phyloP scores from a whole-genome alignment of 768 basidiomycete genomes.

The Pluteus cervinus region DNA sequence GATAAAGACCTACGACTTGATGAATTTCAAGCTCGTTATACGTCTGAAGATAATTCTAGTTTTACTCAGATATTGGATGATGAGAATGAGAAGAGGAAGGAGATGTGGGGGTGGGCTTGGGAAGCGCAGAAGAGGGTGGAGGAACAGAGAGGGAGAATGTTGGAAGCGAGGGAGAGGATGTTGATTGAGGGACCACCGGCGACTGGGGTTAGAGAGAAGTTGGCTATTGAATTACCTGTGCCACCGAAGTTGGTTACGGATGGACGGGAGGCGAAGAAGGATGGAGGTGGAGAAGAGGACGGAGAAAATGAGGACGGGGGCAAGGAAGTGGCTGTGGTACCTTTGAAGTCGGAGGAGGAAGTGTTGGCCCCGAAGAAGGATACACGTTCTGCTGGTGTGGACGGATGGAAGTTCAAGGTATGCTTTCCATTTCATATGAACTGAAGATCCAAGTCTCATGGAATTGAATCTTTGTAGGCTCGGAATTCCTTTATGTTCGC shows the following conservation, averaged over 20 bases:
- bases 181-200: constrained; percentile 62
- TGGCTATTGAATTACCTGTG: constrained; percentile 55
- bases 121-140: constrained; percentile 84
- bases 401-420: constrained; percentile 82
- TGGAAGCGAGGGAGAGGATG: constrained; percentile 64
- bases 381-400: constrained; percentile 62
- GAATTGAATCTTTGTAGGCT: constrained; percentile 52
- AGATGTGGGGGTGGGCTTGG: constrained; percentile 91
- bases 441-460: constrained; percentile 4
- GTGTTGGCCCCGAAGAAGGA: constrained; percentile 82
- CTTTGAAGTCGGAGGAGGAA: constrained; percentile 22
- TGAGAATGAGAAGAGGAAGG: constrained; percentile 79
- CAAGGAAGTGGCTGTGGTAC: constrained; percentile 16
- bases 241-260: constrained; percentile 49
- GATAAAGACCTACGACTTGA: constrained; percentile 68
- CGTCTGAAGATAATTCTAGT: constrained; percentile 96
- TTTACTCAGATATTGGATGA: constrained; percentile 89
- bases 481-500: constrained; percentile 95
- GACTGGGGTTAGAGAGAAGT: constrained; percentile 61
- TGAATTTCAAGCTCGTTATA: constrained; percentile 84
- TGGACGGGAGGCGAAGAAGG: constrained; percentile 20
- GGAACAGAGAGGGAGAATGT: constrained; percentile 53
- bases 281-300: constrained; percentile 13
- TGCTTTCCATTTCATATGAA: background rate
- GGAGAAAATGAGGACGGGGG: constrained; percentile 15